phyloP scores from a whole-genome alignment of 202 grass and related monocot genomes.

The Schoenoplectus triqueter region DNA sequence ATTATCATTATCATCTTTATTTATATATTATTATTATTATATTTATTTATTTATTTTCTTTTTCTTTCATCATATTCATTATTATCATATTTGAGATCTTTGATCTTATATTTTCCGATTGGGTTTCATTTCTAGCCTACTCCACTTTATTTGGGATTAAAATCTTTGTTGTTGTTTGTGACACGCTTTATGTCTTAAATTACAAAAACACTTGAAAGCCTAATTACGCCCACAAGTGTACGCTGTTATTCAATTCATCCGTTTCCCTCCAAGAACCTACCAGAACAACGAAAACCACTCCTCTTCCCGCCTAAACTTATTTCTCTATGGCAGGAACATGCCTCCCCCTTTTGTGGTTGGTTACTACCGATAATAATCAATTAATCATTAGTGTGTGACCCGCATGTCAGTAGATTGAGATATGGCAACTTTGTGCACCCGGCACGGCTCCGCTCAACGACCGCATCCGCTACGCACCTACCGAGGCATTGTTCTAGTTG shows the following conservation, averaged over 20 bases:
- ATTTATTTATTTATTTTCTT: too few species aligned
- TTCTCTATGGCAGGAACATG: neutral
- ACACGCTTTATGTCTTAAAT: neutral
- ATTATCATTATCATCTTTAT: too few species aligned
- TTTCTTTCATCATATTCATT: too few species aligned
- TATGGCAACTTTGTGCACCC: neutral
- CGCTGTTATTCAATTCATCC: neutral
- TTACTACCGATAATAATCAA: neutral
- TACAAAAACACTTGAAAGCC: neutral
- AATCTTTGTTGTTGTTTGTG: neutral
- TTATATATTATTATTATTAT: too few species aligned
- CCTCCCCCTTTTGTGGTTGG: neutral
- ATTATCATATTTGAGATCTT: too few species aligned
- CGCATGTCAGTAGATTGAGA: neutral
- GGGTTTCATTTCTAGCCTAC: too few species aligned
- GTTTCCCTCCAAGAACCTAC: constrained; percentile 21
- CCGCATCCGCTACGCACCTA: neutral
- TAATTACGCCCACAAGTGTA: neutral
- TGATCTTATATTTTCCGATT: too few species aligned
- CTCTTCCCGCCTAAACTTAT: neutral
- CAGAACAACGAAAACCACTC: constrained; percentile 4
- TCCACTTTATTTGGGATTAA: neutral
- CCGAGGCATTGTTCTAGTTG: neutral
- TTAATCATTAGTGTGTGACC: neutral
- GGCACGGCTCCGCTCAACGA: constrained; percentile 18